Base-by-base conservation (phyloP, 1,284 basidiomycete species). In the Cutaneotrichosporon sp. region DNA sequence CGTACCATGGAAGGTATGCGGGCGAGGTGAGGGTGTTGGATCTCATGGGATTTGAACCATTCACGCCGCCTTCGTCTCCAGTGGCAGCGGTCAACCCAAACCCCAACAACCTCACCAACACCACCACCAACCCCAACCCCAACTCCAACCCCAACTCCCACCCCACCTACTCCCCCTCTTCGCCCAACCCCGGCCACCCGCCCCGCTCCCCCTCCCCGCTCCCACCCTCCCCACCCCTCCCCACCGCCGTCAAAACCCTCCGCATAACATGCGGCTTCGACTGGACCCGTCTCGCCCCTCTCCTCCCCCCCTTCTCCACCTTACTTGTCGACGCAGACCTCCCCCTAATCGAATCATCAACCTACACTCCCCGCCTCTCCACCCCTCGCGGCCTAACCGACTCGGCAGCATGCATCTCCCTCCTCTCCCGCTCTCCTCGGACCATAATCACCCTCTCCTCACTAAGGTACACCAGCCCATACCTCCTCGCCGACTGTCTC, bases 331-430 rank as follows among this genome's bases (percentile, higher is more conserved):
- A 16, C 30, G 31, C 31, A 13, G 31, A 16, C 26, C 51, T 53
- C 30, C 51, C 51, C 4, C 51, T 34, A 13, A n/a, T 53, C 18
- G 30, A 53, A 8, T 1, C 16, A 0, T 53, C 51, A 14, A 53
- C 18, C 14, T 53, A 53, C 31, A 34, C 14, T 8, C 31, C 51
- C 7, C 51, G 51, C 51, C 51, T 52, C 8, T 13, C 31, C 2
- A 18, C 51, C 8, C 51, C 51, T 7, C 51, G 51, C 51, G 51
- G 31, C 2, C 51, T 53, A 14, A 53, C 51, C 14, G 51, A 53
- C 30, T 32, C 30, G 4, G 30, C 26, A 4, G 51, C 51, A 16
- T 53, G 51, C 31, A 31, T 31, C 2, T 11, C 51, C 16, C 31
- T 32, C 18, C 30, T 53, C 16, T 4, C 51, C 14, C 13, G 26